Evolutionary conservation across 1,284 basidiomycete genomes (phyloP), one percentile per base, ranked within the genome.

Genomic region (Pseudozyma hubeiensis): DNA sequence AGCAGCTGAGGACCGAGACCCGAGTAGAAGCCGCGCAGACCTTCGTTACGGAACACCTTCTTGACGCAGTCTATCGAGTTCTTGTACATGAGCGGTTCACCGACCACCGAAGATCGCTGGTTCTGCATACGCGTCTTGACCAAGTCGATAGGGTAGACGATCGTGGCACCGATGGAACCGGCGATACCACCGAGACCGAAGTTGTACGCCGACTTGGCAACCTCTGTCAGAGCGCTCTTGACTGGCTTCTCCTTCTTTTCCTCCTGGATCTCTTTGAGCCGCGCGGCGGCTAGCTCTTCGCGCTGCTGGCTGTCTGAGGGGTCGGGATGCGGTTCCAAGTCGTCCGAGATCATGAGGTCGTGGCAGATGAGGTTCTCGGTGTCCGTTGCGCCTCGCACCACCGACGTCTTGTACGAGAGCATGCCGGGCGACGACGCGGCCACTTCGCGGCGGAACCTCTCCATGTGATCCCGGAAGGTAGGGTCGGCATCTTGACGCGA

Each of bases 21-120:
- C 43, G 95, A 91, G 86, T 99, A 99, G 86, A 99, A 99, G 8
- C 95, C 97, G n/a, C 79, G 76, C 8, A 93, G 66, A 77, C 96
- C 95, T 87, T 99, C 96, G 85, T 97, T 97, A 61, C 90, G 89
- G 85, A 97, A 90, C 40, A 99, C 96, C 85, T 97, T 98, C 79
- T 89, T 88, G 41, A 95, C 91, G 84, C 96, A 99, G 84, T 99
- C 96, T 44, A 85, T 63, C 53, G 74, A 79, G 74, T 83, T 84
- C 51, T 81, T 81, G 77, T 84, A 84, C 80, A 84, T 77, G 33
- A 80, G 75, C 43, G 82, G 79, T 54, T 84, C 82, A 41, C 82
- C 82, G 14, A 83, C 81, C 39, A 83, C 80, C 3, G 78, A 45
- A 11, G 80, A 81, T 39, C 81, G 72, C 85, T 99, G 96, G 85